Evolutionary conservation across 2,329 filamentous ascomycete species (phyloP), one percentile per base, ranked within the genome.

Genomic region (Fusarium sp.): DNA sequence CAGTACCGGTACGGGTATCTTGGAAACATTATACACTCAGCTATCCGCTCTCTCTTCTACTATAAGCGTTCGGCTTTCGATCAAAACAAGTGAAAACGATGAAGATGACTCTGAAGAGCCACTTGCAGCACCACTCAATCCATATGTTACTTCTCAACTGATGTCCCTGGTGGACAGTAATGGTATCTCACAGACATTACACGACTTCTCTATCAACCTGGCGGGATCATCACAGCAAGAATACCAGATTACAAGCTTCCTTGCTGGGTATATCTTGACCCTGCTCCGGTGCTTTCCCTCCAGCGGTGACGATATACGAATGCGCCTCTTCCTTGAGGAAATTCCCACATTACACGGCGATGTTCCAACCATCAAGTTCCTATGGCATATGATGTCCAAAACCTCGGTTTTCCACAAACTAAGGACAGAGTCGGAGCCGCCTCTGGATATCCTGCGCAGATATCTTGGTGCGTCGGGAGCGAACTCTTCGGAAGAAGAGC

Each of bases 181-280:
- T 44, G 92, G 91, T 41, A 92, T 97, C 56, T 88, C 90, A 0
- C 74, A 74, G 16, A 71, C 80, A 34, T 57, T 81, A 10, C 69
- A 65, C n/a, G 76, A 80, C 48, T 79, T 81, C 45, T 78, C 79
- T 3, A 66, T 57, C 41, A 79, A 72, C 44, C 56, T 79, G 43
- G 72, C 74, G 9, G 67, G 74, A n/a, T 76, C 79, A 8, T 76
- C 75, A 37, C 71, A 49, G 9, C 73, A 77, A 42, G 75, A 78
- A 13, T 73, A 77, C n/a, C 74, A 77, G 21, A 77, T 76, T 7
- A 77, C 92, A 4, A 91, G 91, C 71, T 82, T 93, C 14, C 83
- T 97, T 41, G 93, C 95, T 14, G 93, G 91, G 28, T 98, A 97
- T 76, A 93, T 94, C 4, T 84, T 98, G 41, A 94, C 93, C 1